Evolutionary conservation across 495 filamentous ascomycete genomes (phyloP).

Genomic region (Penicillium samsonianum): DNA sequence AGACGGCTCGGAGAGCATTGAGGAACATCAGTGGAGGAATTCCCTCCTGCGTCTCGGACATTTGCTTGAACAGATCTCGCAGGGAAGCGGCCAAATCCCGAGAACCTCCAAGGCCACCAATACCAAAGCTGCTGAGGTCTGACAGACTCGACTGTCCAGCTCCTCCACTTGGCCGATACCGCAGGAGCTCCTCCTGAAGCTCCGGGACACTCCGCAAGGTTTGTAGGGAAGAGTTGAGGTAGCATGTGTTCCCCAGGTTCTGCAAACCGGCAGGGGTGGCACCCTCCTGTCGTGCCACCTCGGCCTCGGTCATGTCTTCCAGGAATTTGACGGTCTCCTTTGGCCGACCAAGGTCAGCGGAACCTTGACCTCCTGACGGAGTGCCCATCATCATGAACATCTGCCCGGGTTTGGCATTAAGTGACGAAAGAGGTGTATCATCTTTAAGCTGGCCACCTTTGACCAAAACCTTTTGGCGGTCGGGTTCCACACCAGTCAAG

Average conservation of each 20-base stretch:
- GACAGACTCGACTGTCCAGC: conserved; percentile 41
- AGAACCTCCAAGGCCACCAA: conserved; percentile 59
- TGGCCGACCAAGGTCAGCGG: conserved; percentile 62
- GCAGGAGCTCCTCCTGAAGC: conserved; percentile 74
- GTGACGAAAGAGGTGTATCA: conserved; percentile 80
- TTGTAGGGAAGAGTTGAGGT: conserved; percentile 95
- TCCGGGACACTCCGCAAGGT: conserved; percentile 86
- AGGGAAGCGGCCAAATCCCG: conserved; percentile 79
- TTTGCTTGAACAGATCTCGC: conserved; percentile 86
- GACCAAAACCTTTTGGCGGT: conserved; percentile 91
- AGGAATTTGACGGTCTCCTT: conserved; percentile 84
- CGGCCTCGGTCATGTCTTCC: conserved; percentile 97
- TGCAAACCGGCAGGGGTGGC: conserved; percentile 86
- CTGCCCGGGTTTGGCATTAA: conserved; percentile 83
- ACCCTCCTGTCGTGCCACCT: conserved; percentile 77
- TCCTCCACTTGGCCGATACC: conserved; percentile 56
- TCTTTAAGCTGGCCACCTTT: conserved; percentile 95
- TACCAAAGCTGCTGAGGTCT: conserved; percentile 58
- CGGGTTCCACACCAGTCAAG: conserved; percentile 92
- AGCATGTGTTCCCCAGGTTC: conserved; percentile 97
- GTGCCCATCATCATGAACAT: conserved; percentile 97
- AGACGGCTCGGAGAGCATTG: conserved; percentile 73
- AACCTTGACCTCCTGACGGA: conserved; percentile 62
- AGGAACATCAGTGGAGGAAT: conserved; percentile 86
- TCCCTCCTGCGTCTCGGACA: conserved; percentile 88